These are phyloP conservation scores for Umbelopsis sp. DNA, from an alignment of 192 early-diverging fungal species.

Conservation along the genomic window DNA sequence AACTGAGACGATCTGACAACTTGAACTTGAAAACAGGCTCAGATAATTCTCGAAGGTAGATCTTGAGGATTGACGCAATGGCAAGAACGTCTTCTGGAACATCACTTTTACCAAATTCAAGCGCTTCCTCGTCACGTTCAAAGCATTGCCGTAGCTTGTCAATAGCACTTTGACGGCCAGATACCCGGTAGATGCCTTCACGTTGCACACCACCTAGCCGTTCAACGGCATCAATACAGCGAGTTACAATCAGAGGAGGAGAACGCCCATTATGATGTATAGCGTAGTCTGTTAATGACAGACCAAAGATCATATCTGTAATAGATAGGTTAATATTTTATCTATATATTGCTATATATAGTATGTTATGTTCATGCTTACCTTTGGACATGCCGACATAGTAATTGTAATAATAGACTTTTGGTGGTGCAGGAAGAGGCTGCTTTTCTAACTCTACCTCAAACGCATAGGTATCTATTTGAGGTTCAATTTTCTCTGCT, in stretches of 20 bases:
- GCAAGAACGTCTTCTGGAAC: conserved; percentile 57
- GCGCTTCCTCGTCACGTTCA: conserved; percentile 36
- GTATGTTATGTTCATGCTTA: neutral
- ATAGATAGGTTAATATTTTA: neutral
- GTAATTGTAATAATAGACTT: conserved; percentile 27
- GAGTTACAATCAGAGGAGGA: conserved; percentile 33
- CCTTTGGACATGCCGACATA: conserved; percentile 35
- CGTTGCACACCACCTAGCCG: conserved; percentile 33
- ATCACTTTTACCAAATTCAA: conserved; percentile 27
- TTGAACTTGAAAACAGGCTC: conserved; percentile 61
- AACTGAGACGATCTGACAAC: conserved; percentile 52
- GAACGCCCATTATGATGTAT: conserved; percentile 20
- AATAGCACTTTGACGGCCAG: conserved; percentile 34
- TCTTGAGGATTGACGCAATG: conserved; percentile 63
- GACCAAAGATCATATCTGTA: conserved; percentile 40
- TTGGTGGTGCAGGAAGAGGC: neutral
- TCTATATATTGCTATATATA: too few species aligned
- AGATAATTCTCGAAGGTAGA: conserved; percentile 66
- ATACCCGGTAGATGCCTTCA: conserved; percentile 43
- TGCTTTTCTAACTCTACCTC: neutral
- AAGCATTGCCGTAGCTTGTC: conserved; percentile 36
- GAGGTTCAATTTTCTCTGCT: neutral
- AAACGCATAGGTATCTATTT: conserved; percentile 17
- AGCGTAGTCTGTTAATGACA: conserved; percentile 36
- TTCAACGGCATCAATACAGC: conserved; percentile 39